Evolutionary conservation across 1,139 yeast species (phyloP).

Genomic region (Hyphopichia khmerensis): DNA sequence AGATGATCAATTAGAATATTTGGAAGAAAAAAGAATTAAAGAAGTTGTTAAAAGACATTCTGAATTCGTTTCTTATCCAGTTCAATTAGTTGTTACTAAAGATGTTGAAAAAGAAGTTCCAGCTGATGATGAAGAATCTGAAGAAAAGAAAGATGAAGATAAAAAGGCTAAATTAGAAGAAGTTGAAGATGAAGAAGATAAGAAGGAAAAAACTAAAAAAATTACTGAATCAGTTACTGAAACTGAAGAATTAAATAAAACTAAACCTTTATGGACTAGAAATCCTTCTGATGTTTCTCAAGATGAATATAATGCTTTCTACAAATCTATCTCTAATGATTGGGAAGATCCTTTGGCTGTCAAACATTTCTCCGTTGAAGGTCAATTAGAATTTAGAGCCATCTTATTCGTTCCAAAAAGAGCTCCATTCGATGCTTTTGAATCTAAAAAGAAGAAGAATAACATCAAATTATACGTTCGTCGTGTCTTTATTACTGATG

Average conservation of each 20-base stretch:
- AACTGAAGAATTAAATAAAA: slow-evolving; percentile 97
- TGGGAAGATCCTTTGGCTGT: slow-evolving; percentile 99
- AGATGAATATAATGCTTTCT: slow-evolving; percentile 99
- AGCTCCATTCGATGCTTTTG: slow-evolving; percentile 98
- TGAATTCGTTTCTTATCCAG: slow-evolving; percentile 98
- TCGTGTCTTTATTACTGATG: slow-evolving; percentile 99
- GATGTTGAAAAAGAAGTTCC: slow-evolving; percentile 97
- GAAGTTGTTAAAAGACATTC: slow-evolving; percentile 99
- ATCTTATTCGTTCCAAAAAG: slow-evolving; percentile 97
- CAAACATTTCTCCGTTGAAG: slow-evolving; percentile 99
- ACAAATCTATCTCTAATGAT: slow-evolving; percentile 98
- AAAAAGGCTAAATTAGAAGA: slow-evolving; percentile 66
- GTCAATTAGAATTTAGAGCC: slow-evolving; percentile 99
- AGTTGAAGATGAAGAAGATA: slow-evolving; percentile 64
- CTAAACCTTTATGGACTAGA: slow-evolving; percentile 99
- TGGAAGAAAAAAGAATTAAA: slow-evolving; percentile 99
- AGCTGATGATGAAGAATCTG: slow-evolving; percentile 64
- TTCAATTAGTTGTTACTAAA: slow-evolving; percentile 97
- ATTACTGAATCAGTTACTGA: slow-evolving; percentile 85
- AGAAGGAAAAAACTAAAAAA: slow-evolving; percentile 72
- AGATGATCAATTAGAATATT: slow-evolving; percentile 98
- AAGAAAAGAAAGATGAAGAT: slow-evolving; percentile 46
- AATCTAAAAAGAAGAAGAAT: slow-evolving; percentile 97
- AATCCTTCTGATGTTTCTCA: slow-evolving; percentile 96
- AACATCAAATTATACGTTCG: slow-evolving; percentile 99